These are phyloP conservation scores for Pseudogymnoascus sp. DNA, from an alignment of 2,329 filamentous ascomycete species.

Conservation along the genomic window DNA sequence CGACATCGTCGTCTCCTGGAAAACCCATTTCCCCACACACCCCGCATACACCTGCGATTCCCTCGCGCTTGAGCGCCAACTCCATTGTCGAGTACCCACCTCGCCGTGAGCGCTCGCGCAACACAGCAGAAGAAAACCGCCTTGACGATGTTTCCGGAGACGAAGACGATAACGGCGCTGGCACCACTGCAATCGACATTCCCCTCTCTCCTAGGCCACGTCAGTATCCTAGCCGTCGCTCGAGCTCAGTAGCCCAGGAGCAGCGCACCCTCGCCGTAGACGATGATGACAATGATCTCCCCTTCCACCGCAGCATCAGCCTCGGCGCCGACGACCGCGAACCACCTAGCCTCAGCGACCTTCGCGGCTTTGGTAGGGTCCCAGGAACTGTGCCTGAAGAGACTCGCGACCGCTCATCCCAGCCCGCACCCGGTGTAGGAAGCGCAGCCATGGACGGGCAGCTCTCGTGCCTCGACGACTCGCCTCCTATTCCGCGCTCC, in stretches of 20 bases:
- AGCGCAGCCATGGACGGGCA: neutral
- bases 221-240: conserved; percentile 49
- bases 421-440: conserved; percentile 19
- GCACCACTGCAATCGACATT: conserved; percentile 63
- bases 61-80: conserved; percentile 86
- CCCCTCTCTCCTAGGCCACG: conserved; percentile 59
- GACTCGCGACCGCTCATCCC: conserved; percentile 27
- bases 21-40: conserved; percentile 87
- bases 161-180: conserved; percentile 37
- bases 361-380: conserved; percentile 43
- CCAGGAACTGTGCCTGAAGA: conserved; percentile 33
- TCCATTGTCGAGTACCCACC: conserved; percentile 64
- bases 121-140: conserved; percentile 18
- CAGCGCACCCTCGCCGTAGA: conserved; percentile 47
- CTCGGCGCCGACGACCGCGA: conserved; percentile 58
- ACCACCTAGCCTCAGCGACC: conserved; percentile 55
- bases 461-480: neutral
- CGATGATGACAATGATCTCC: conserved; percentile 51
- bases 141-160: conserved; percentile 23
- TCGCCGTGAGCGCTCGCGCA: conserved; percentile 20
- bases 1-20: conserved; percentile 79
- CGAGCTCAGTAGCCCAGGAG: conserved; percentile 62
- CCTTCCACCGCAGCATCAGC: conserved; percentile 60
- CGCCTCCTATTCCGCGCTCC: neutral
- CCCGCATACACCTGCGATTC: conserved; percentile 86